These are phyloP conservation scores for Sporothrix humicola DNA, from an alignment of 2,329 filamentous ascomycete genomes.

Conservation along the genomic window DNA sequence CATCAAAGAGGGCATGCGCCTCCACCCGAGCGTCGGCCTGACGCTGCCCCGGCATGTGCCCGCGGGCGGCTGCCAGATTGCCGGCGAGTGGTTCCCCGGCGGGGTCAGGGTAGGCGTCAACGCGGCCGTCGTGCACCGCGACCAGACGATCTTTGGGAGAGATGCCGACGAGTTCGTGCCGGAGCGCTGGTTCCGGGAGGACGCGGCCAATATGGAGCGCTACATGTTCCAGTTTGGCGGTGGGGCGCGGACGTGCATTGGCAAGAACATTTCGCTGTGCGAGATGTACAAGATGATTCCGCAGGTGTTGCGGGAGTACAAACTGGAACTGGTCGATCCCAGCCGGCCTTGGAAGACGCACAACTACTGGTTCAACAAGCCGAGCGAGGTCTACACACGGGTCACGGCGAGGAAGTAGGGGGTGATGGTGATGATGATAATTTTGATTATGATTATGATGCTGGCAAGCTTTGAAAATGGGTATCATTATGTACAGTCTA, in stretches of 20 bases:
- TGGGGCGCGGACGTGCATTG: slow-evolving; percentile 17
- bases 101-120: slow-evolving; percentile 12
- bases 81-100: neutral
- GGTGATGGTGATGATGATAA: too few species aligned
- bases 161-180: slow-evolving; percentile 12
- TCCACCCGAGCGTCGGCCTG: slow-evolving; percentile 21
- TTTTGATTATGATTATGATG: neutral
- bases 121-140: slow-evolving; percentile 15
- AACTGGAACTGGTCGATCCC: neutral
- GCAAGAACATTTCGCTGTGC: slow-evolving; percentile 25
- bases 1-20: slow-evolving; percentile 17
- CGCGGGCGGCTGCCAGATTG: neutral
- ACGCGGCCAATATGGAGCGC: slow-evolving; percentile 13
- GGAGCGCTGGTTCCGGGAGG: slow-evolving; percentile 3
- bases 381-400: slow-evolving; percentile 31
- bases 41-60: neutral
- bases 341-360: slow-evolving; percentile 3
- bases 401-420: neutral
- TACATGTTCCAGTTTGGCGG: slow-evolving; percentile 27
- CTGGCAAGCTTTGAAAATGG: neutral
- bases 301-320: slow-evolving; percentile 1
- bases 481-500: slow-evolving; percentile 14
- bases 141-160: neutral
- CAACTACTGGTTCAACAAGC: slow-evolving; percentile 26
- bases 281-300: slow-evolving; percentile 28